phyloP scores from a whole-genome alignment of 257 asterid species.

The Paraleonurus japonicus region DNA sequence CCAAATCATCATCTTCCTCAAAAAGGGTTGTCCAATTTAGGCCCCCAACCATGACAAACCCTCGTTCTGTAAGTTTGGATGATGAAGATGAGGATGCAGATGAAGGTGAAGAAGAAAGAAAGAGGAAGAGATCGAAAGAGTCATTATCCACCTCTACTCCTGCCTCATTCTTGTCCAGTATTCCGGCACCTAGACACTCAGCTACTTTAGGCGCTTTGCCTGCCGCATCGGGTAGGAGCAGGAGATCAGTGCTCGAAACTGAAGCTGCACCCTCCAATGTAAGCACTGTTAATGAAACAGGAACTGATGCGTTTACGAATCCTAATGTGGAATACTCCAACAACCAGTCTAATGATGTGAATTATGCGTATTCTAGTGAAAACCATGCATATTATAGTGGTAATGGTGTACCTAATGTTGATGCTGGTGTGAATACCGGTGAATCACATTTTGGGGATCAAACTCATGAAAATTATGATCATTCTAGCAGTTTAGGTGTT shows the following conservation, averaged over 20 bases:
- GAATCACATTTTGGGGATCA: conserved; percentile 16
- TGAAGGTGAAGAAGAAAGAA: conserved; percentile 51
- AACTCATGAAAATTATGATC: conserved; percentile 32
- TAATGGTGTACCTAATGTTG: conserved; percentile 11
- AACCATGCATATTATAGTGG: conserved; percentile 34
- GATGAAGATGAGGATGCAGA: conserved; percentile 57
- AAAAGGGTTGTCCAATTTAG: conserved; percentile 73
- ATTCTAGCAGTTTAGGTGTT: conserved; percentile 35
- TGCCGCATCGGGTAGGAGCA: conserved; percentile 56
- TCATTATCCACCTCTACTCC: conserved; percentile 41
- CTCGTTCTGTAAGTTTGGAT: conserved; percentile 25
- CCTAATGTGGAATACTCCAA: conserved; percentile 26
- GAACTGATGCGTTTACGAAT: conserved; percentile 25
- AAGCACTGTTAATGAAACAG: conserved; percentile 17
- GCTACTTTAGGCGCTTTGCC: conserved; percentile 60
- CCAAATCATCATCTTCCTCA: conserved; percentile 45
- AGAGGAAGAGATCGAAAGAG: conserved; percentile 40
- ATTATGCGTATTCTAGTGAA: conserved; percentile 39
- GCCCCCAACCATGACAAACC: conserved; percentile 54
- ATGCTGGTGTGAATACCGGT: conserved; percentile 9
- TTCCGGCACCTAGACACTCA: conserved; percentile 83
- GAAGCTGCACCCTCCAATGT: conserved; percentile 36
- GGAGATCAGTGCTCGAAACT: conserved; percentile 73
- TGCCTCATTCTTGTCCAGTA: conserved; percentile 50
- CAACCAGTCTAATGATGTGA: conserved; percentile 28